These are phyloP conservation scores for Eucalyptus regnans DNA, from an alignment of 345 rosid genomes.

Conservation along the genomic window DNA sequence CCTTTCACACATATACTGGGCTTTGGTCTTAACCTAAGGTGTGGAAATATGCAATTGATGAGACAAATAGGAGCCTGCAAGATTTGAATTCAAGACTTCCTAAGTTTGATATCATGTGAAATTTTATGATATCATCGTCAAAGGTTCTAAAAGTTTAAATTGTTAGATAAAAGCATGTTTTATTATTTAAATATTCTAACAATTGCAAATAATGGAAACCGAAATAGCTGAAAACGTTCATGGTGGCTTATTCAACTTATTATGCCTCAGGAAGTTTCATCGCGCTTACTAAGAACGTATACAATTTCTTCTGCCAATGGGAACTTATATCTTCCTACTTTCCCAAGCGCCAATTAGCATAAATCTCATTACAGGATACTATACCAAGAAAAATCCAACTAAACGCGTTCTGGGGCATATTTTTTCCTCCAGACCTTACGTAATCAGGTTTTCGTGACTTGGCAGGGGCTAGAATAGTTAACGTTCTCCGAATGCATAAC, in stretches of 20 bases:
- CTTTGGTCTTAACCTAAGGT: no score
- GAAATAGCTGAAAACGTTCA: not conserved
- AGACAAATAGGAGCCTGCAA: no score
- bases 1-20: no score
- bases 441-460: not conserved
- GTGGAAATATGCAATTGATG: no score
- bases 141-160: no score
- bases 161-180: no score
- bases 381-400: not conserved
- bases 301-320: not conserved
- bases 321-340: not conserved
- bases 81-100: no score
- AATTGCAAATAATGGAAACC: not conserved
- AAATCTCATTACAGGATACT: not conserved
- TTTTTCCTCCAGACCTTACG: not conserved
- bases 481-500: not conserved
- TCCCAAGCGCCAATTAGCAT: not conserved
- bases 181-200: no score
- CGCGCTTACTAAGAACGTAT: not conserved
- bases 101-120: no score
- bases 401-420: not conserved
- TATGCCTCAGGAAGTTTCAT: not conserved
- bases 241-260: not conserved
- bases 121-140: fast-evolving
- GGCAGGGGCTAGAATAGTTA: not conserved